These are phyloP conservation scores for Elaeis guineensis DNA, from an alignment of 176 grass and related monocot genomes.

Conservation along the genomic window DNA sequence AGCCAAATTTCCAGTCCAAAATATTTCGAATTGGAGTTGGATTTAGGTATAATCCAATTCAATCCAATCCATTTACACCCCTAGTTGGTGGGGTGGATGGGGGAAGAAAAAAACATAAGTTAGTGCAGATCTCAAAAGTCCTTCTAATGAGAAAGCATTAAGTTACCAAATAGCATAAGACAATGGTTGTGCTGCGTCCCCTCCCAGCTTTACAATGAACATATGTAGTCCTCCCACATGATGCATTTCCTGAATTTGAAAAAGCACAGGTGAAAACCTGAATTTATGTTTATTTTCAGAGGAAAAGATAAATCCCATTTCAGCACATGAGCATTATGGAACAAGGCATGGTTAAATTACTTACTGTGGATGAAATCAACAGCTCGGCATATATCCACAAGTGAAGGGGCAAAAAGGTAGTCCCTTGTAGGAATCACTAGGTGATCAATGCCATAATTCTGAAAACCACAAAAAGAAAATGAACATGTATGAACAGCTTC, in stretches of 20 bases:
- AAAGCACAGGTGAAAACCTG: not conserved
- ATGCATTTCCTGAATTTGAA: constrained; percentile 48
- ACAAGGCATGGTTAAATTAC: not conserved
- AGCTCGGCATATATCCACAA: constrained; percentile 63
- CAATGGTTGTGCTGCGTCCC: constrained; percentile 74
- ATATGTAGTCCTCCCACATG: constrained; percentile 67
- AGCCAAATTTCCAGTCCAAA: no score
- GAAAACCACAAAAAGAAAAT: constrained; percentile 24
- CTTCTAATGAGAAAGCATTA: not conserved
- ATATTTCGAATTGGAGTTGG: no score
- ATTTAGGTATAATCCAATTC: no score
- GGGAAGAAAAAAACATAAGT: no score
- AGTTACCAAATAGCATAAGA: constrained; percentile 87
- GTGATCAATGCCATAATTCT: constrained; percentile 71
- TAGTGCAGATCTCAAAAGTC: no score
- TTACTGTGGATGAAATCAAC: constrained; percentile 96
- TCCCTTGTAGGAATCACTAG: constrained; percentile 94
- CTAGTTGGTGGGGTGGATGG: no score
- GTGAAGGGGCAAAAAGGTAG: constrained; percentile 88
- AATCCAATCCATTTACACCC: no score
- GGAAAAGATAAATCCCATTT: no score
- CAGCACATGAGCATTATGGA: no score
- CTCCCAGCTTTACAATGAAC: constrained; percentile 98
- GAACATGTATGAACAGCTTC: no score
- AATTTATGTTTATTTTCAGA: not conserved